Evolutionary conservation across 1,284 basidiomycete genomes (phyloP), one percentile per base, ranked within the genome.

Genomic region (Cutaneotrichosporon sp.): DNA sequence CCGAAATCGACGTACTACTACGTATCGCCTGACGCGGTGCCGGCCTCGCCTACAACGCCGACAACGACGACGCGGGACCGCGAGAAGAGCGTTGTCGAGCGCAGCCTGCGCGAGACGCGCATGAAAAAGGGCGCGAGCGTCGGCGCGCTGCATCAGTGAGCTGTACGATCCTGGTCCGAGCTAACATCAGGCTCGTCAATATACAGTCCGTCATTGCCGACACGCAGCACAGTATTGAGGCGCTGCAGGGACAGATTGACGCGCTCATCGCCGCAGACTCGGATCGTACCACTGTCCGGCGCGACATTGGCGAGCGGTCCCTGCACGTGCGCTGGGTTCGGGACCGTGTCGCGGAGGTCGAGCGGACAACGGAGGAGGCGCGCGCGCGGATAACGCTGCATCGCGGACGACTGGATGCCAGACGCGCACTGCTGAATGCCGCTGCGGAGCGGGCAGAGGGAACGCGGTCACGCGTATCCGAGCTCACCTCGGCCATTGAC

Each of bases 131-230:
- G 73, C 10, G 57, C 65, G 8, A 67, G 65, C 1, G 56, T 74
- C 3, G 71, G 70, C 8, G 66, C 60, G 1, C 49, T 77, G 7
- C 69, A 73, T 49, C 69, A 73, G 73, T 74, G 39, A 10, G n/a
- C 7, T 4, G n/a, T n/a, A 8, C 1, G 0, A 2, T 7, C 10
- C 7, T 10, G 26, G 5, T 10, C 10, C 3, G 18, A 26, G 41
- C 53, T 62, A 49, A 62, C 48, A 14, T 8, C 50, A 90, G 88
- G 66, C 76, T 90, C 23, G 83, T 83, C 37, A 83, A 81, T 49
- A 69, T 88, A 30, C 86, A 89, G 63, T 77, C 82, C 20, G 81
- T 80, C 48, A 81, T 90, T 49, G 65, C 77, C 33, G 87, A 89
- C 62, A 84, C 83, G n/a, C 75, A 83, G 62, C 72, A 73, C 37